Percentiles rank a stretch among this genome's conserved stretches.
Evolutionary conservation across 345 rosid genomes (phyloP).

Genomic region (Excoecaria cochinchinensis): DNA sequence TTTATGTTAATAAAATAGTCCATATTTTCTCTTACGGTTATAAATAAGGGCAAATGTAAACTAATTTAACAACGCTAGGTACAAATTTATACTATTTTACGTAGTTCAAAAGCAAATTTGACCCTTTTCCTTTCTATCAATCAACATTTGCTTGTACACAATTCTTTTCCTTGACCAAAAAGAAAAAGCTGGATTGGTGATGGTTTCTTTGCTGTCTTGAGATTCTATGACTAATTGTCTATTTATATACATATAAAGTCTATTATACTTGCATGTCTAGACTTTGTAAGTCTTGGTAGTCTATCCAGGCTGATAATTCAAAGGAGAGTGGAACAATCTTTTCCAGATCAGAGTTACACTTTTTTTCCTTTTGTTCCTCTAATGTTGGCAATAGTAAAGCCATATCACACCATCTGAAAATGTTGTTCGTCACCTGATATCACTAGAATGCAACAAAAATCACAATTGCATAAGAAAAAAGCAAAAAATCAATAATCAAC

Average conservation of each 20-base stretch:
- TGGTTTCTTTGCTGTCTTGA: not conserved
- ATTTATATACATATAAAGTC: not conserved
- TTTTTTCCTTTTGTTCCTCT: not conserved
- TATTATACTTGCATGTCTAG: not conserved
- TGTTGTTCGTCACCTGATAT: slow-evolving; percentile 32
- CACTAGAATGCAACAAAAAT: not conserved
- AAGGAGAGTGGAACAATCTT: not conserved
- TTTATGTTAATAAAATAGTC: no score
- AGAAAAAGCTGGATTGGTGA: not conserved
- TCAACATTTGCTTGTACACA: not conserved
- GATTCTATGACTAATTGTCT: not conserved
- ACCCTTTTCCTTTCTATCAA: no score
- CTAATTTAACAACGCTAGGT: no score
- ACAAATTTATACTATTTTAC: no score
- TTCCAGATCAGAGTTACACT: not conserved
- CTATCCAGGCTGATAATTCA: not conserved
- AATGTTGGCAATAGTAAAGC: not conserved
- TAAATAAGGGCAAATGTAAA: no score
- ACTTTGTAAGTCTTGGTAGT: not conserved
- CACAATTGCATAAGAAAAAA: not conserved
- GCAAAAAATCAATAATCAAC: not conserved
- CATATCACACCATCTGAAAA: slow-evolving; percentile 29
- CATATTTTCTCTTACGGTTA: no score
- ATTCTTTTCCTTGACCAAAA: not conserved
- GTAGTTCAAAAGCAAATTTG: no score